Base-by-base conservation (phyloP, 805 yeast genomes). In the Candida lessepsii region DNA sequence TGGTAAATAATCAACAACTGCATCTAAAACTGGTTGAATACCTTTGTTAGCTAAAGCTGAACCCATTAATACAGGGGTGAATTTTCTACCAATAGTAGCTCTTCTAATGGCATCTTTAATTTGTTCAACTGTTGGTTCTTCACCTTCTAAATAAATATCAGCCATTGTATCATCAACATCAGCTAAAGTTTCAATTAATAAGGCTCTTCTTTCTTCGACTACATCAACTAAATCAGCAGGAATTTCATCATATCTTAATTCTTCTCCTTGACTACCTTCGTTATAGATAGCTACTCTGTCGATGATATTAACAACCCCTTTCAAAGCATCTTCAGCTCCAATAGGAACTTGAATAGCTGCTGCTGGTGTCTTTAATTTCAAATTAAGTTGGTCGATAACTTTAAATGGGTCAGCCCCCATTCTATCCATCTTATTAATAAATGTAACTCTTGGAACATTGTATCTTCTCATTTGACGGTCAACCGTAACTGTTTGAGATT, bases 31-130 rank as follows among this genome's bases (percentile, higher is more conserved):
- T 16, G 90, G 90, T 71, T 93, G 99, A 49, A 93, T 76, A 65
- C 97, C 96, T 50, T 83, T 86, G 70, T 93, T 93, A 43, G 98
- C 99, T 49, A 93, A 75, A 14, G 99, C 99, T 36, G 97, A 88
- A 16, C 99, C 99, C 97, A 93, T 93, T 50, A 91, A 73, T n/a
- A 93, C 98, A n/a, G 99, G 99, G 10, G 98, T 88, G 73, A 93
- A 93, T 60, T 78, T 86, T 70, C 97, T 81, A 23, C 90, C 95
- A 65, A 91, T 91, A 14, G 99, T 93, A 37, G 97, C 78, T 56
- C 96, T 81, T 65, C 99, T 83, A 52, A 93, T 93, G 30, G 96
- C 98, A 38, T 61, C 80, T 59, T 84, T 81, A 49, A 93, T 84
- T 67, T 93, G 96, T 44, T 82, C 84, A 20, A 75, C 73, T 23